These are phyloP conservation scores for Pseudocercospora pini-densiflorae DNA, from an alignment of 2,329 filamentous ascomycete genomes.

Conservation along the genomic window DNA sequence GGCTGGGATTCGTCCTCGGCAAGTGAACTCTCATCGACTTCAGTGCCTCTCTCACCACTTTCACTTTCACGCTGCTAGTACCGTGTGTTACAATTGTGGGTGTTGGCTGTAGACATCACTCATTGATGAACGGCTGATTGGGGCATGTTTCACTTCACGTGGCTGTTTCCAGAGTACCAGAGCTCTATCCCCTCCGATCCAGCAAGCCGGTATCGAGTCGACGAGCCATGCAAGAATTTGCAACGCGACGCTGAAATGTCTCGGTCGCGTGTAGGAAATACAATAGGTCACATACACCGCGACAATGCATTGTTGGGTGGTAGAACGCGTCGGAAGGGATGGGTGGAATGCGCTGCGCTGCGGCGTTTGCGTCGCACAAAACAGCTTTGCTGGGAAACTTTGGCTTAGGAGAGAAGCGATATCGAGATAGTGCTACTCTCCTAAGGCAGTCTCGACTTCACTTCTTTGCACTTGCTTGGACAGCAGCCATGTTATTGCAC, in stretches of 20 bases:
- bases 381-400: not conserved
- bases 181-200: not conserved
- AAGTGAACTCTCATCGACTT: not conserved
- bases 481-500: not conserved
- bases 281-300: not conserved
- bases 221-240: too few relatives aligned
- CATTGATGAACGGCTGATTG: not conserved
- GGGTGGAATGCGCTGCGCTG: not conserved
- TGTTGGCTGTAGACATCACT: not conserved
- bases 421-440: not conserved
- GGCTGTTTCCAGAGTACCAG: not conserved
- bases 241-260: not conserved
- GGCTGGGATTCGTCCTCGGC: not conserved
- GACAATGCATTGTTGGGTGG: constrained; percentile 8
- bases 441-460: not conserved
- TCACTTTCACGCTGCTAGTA: not conserved
- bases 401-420: not conserved
- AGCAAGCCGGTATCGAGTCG: not conserved
- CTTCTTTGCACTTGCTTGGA: not conserved
- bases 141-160: not conserved
- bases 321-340: not conserved
- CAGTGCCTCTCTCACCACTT: not conserved
- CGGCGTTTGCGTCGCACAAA: not conserved
- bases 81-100: not conserved
- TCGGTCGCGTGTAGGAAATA: not conserved